phyloP scores from a whole-genome alignment of 2,329 filamentous ascomycete species.

The Cercospora nicotianae region DNA sequence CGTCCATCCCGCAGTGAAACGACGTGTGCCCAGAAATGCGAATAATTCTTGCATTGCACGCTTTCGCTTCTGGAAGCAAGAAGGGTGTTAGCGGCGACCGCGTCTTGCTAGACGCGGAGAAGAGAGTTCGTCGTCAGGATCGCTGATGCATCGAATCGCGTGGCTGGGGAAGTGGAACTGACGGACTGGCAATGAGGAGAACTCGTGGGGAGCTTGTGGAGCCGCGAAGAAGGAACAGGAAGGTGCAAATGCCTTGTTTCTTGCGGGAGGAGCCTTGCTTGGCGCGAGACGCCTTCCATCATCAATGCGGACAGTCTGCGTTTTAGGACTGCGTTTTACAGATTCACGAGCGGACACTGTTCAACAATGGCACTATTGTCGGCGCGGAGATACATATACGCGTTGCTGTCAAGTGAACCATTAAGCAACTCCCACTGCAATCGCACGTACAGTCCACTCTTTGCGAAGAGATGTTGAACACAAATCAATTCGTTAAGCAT shows the following conservation, averaged over 20 bases:
- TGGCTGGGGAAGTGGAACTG: neutral
- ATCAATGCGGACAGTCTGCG: no score
- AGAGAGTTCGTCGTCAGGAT: neutral
- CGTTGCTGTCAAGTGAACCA: no score
- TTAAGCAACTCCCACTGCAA: no score
- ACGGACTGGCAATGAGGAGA: neutral
- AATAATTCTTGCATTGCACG: neutral
- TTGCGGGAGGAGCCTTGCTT: neutral
- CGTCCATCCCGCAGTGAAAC: neutral
- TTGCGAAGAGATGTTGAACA: neutral
- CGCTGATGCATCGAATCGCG: neutral
- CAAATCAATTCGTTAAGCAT: neutral
- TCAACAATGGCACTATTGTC: no score
- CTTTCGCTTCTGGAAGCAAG: neutral
- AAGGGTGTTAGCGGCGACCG: neutral
- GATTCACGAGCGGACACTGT: no score
- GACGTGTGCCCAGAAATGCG: neutral
- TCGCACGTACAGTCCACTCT: neutral
- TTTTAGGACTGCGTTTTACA: no score
- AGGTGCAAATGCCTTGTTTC: neutral
- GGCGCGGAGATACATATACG: no score
- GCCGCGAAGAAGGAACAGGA: neutral
- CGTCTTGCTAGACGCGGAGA: neutral
- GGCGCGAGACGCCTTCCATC: no score
- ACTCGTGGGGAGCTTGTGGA: neutral